Base-by-base conservation (phyloP, 2,329 filamentous ascomycete species). In the Eutypa lata region DNA sequence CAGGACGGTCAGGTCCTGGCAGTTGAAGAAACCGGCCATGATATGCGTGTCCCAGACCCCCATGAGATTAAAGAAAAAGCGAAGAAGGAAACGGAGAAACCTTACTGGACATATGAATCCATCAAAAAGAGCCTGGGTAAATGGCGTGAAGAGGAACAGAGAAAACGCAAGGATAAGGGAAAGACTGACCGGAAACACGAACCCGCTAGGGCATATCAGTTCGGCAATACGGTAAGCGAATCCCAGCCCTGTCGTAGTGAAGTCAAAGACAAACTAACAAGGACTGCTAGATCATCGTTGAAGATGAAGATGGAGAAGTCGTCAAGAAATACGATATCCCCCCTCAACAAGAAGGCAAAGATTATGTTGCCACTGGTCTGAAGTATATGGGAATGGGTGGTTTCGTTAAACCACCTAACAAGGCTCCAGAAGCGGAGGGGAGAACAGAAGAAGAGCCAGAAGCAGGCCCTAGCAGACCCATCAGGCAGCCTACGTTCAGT, bases 301-400 rank as follows among this genome's bases (percentile, higher is more conserved):
- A 95, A 72, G 89, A 95, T 57, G 88, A 89, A 68, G 87, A 92
- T 61, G 90, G 90, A 43, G 90, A 95, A 67, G 90, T 95, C 31
- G 82, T 95, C 67, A 92, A 92, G 74, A 86, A 89, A 52, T 92
- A 91, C 65, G 86, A 92, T 57, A 80, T 93, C 26, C 86, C 88
- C 1, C 73, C 78, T 0, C 71, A 81, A 24, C 82, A 78, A 0
- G 74, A 76, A 13, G 65, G 65, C 16, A 74, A 71, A 53, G 71
- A 76, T 13, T 67, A 70, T 18, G 68, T 80, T 28, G 70, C 71
- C 18, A 71, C 76, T 22, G 71, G 79, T 51, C 70, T 82, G 35
- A 82, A 81, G 62, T 79, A 80, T 53, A 77, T 83, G 65, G 79
- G 80, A 48, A 77, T 82, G 58, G 73, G 76, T 24, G 71, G 73